Evolutionary conservation across 2,329 filamentous ascomycete genomes (phyloP).

Genomic region (Fusarium hostae): DNA sequence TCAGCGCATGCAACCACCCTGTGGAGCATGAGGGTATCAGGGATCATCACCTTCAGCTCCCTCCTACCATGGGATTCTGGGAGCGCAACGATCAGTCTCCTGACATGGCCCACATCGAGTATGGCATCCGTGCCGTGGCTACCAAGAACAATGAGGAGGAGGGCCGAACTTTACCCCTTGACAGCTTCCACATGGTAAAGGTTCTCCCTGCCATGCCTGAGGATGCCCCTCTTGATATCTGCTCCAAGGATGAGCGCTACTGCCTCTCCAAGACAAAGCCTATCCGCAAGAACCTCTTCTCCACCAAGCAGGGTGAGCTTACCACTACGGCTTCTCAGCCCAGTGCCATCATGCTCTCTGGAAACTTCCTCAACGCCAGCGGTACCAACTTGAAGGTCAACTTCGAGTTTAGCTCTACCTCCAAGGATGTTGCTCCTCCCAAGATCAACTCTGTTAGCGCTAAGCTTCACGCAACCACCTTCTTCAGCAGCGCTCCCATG

Average conservation of each 20-base stretch:
- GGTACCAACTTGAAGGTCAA: constrained; percentile 57
- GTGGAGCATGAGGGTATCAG: constrained; percentile 58
- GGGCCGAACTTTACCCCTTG: constrained; percentile 51
- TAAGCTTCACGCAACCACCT: constrained; percentile 65
- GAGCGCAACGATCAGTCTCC: constrained; percentile 65
- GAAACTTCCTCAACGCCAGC: constrained; percentile 58
- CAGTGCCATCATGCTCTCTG: constrained; percentile 59
- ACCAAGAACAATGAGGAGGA: constrained; percentile 42
- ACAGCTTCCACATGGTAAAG: constrained; percentile 58
- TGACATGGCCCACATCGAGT: constrained; percentile 65
- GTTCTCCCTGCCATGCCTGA: constrained; percentile 63
- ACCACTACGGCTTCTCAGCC: constrained; percentile 60
- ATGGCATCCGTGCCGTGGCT: constrained; percentile 61
- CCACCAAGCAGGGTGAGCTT: constrained; percentile 61
- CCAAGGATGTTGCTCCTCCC: constrained; percentile 57
- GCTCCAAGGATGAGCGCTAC: constrained; percentile 61
- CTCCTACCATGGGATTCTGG: constrained; percentile 65
- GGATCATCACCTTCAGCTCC: constrained; percentile 64
- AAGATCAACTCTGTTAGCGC: constrained; percentile 60
- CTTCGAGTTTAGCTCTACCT: constrained; percentile 60
- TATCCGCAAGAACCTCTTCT: constrained; percentile 64
- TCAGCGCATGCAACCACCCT: constrained; percentile 65
- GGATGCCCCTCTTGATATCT: constrained; percentile 63
- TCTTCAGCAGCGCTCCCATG: constrained; percentile 60
- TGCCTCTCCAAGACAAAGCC: constrained; percentile 62